Percentiles rank a stretch among this genome's conserved stretches.
These are phyloP conservation scores for Xylaria flabelliformis DNA, from an alignment of 495 filamentous ascomycete species.

Conservation along the genomic window DNA sequence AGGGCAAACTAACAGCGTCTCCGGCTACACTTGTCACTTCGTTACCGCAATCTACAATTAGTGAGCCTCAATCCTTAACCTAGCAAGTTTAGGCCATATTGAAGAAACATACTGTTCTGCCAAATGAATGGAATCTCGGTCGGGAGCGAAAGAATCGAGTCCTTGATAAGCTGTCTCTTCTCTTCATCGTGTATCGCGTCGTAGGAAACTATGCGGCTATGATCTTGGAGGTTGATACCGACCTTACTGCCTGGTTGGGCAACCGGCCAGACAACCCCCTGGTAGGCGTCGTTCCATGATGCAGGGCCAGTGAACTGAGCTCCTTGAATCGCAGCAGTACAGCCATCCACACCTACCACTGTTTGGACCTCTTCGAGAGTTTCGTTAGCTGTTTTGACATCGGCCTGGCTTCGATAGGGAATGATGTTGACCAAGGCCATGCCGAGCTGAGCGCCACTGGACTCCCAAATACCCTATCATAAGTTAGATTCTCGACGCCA, in stretches of 20 bases:
- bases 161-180: conserved; percentile 3
- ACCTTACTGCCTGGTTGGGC: conserved; percentile 2
- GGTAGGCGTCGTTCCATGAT: conserved; percentile 19
- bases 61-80: not conserved
- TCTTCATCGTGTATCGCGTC: not conserved
- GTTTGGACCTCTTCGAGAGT: not conserved
- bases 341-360: conserved; percentile 1
- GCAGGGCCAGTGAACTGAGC: conserved; percentile 10
- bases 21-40: conserved; percentile 5
- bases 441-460: conserved; percentile 1
- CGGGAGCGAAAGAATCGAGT: not conserved
- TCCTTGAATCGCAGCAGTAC: not conserved
- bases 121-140: conserved; percentile 17
- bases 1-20: not conserved
- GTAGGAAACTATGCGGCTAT: conserved; percentile 11
- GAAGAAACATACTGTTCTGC: conserved; percentile 11
- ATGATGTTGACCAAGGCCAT: conserved; percentile 9
- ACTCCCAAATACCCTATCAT: conserved; percentile 18
- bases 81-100: not conserved
- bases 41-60: conserved; percentile 2
- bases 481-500: not conserved
- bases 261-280: conserved; percentile 11
- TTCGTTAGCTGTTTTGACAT: conserved; percentile 1
- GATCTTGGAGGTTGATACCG: conserved; percentile 14
- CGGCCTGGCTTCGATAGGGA: not conserved